Conservation (phyloP, 768 basidiomycete species). For the Russula earlei region DNA sequence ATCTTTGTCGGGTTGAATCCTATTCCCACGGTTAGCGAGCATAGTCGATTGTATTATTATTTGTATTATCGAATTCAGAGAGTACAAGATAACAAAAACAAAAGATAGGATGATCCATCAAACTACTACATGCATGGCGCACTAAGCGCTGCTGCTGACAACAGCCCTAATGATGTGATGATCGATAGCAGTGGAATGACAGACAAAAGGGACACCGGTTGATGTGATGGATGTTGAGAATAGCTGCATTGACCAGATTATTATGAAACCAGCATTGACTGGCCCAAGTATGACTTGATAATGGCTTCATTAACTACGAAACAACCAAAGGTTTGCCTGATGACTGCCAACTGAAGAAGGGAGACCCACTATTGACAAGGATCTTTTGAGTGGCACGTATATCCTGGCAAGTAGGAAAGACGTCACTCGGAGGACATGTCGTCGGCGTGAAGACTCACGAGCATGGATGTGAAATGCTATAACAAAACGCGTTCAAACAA, state of each 20-base stretch:
- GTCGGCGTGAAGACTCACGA: constrained; percentile 30
- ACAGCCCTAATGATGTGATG: neutral
- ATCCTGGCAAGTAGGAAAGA: constrained; percentile 2
- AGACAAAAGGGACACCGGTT: neutral
- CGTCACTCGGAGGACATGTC: neutral
- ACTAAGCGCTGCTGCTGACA: neutral
- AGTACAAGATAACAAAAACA: constrained; percentile 10
- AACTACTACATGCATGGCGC: constrained; percentile 3
- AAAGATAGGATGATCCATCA: neutral
- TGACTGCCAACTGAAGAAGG: neutral
- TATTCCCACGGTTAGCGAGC: too few relatives aligned
- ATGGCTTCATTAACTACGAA: constrained; percentile 53
- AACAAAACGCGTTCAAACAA: neutral
- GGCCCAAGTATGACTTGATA: constrained; percentile 53
- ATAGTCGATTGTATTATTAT: too few relatives aligned
- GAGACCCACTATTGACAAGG: constrained; percentile 46
- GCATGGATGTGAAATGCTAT: constrained; percentile 66
- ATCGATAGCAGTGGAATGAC: neutral
- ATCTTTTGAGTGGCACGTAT: constrained; percentile 29
- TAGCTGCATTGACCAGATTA: neutral
- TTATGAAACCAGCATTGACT: constrained; percentile 25
- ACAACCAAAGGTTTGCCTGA: neutral
- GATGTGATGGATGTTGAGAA: neutral
- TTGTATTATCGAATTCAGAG: too few relatives aligned
- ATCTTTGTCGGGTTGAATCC: too few relatives aligned